These are phyloP conservation scores for Kernera saxatilis DNA, from an alignment of 345 rosid species.

Conservation along the genomic window DNA sequence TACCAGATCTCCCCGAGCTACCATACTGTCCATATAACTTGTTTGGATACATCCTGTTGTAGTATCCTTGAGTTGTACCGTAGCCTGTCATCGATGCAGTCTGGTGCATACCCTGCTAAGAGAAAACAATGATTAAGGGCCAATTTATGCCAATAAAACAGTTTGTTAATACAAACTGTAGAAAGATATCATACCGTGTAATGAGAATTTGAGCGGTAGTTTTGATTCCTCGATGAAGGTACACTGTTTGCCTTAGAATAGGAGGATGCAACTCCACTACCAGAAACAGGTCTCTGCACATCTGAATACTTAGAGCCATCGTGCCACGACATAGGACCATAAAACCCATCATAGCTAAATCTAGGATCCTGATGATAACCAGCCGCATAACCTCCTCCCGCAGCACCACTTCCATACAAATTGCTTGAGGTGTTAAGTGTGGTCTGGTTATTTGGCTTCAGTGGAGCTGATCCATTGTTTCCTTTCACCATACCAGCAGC, in stretches of 20 bases:
- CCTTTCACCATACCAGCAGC: conserved; percentile 47
- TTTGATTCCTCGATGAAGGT: conserved; percentile 59
- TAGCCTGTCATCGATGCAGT: conserved; percentile 48
- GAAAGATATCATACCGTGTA: conserved; percentile 42
- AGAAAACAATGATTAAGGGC: neutral
- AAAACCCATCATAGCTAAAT: conserved; percentile 48
- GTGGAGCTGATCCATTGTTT: conserved; percentile 46
- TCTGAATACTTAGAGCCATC: conserved; percentile 49
- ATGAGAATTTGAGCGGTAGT: conserved; percentile 51
- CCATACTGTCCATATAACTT: conserved; percentile 69
- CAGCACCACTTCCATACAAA: conserved; percentile 51
- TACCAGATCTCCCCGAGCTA: conserved; percentile 50
- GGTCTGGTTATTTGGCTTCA: conserved; percentile 47
- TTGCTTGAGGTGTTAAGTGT: conserved; percentile 44
- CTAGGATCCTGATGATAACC: conserved; percentile 73
- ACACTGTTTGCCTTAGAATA: conserved; percentile 43
- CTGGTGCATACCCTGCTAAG: conserved; percentile 54
- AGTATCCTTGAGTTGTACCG: conserved; percentile 51
- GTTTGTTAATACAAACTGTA: neutral
- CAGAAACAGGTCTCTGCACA: conserved; percentile 47
- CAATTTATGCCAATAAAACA: neutral
- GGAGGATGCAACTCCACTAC: conserved; percentile 42
- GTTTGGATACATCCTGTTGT: conserved; percentile 63
- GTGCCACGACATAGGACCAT: conserved; percentile 46
- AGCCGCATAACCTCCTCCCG: conserved; percentile 41